phyloP scores from a whole-genome alignment of 1,284 basidiomycete species.

The Lignosus rhinocerotis region DNA sequence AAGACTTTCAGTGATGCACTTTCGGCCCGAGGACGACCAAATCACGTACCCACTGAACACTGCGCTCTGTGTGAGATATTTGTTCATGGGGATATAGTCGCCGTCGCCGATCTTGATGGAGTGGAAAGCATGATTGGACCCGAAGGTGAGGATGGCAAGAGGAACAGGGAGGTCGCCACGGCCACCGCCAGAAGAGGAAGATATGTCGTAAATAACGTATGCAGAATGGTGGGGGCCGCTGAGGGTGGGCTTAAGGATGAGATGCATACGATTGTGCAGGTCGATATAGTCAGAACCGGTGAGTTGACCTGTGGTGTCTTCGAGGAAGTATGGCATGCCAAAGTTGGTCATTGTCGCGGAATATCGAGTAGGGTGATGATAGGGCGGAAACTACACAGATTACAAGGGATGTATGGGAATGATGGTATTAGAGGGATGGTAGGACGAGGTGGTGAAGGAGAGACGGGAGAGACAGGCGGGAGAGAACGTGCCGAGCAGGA shows the following conservation, averaged over 20 bases:
- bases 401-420: background rate
- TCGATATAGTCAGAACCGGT: slow-evolving; percentile 59
- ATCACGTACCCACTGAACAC: slow-evolving; percentile 39
- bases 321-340: slow-evolving; percentile 60
- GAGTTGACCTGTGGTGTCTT: slow-evolving; percentile 56
- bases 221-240: slow-evolving; percentile 41
- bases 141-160: slow-evolving; percentile 51
- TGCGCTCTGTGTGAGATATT: slow-evolving; percentile 49
- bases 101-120: slow-evolving; percentile 46
- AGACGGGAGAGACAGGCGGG: background rate
- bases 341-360: slow-evolving; percentile 42
- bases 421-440: background rate
- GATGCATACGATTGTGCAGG: slow-evolving; percentile 57
- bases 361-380: background rate
- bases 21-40: background rate
- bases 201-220: slow-evolving; percentile 53
- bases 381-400: background rate
- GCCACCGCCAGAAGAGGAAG: slow-evolving; percentile 19
- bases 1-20: slow-evolving; percentile 1
- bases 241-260: slow-evolving; percentile 50
- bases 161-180: slow-evolving; percentile 37
- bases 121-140: slow-evolving; percentile 48
- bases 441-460: background rate
- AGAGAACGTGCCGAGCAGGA: background rate
- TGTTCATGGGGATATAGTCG: slow-evolving; percentile 45